Evolutionary conservation across 2,329 filamentous ascomycete genomes (phyloP), one percentile per base, ranked within the genome.

Genomic region (Penicillium sp.): DNA sequence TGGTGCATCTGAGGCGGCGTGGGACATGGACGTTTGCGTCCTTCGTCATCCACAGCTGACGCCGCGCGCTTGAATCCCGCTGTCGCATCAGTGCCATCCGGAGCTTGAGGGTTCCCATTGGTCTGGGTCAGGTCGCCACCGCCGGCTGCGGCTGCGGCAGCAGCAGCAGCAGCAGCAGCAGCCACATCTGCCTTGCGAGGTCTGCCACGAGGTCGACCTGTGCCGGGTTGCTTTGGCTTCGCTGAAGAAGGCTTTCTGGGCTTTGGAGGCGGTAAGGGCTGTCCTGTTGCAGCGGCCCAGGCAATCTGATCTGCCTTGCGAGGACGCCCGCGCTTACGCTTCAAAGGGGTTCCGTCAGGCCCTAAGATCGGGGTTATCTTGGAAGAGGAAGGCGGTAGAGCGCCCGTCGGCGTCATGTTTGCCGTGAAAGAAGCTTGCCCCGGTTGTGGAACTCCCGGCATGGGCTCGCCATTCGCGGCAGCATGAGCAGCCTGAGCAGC

Each of bases 101-200:
- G 38, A 1, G 45, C 16, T 9, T 61, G 58, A 8, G 51, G n/a
- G 21, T 55, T 48, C 14, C 24, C 55, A 0, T 61, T 55, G 9
- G 31, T 49, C 22, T 57, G 55, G 11, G 22, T 42, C 16, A 60
- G 57, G 14, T 63, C 66, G 5, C 61, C 66, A 4, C 61, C 60
- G 39, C 49, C 55, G 8, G 57, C 57, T 2, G 65, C 63, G 8
- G 58, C 66, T 0, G 66, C 68, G 0, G 57, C 64, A 5, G 62
- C 57, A n/a, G 64, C 64, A 1, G 59, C 64, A 4, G 64, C 67
- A 0, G 62, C 57, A 31, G 63, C 48, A 16, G 66, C 62, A 4
- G 68, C 68, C 24, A 71, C 59, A 57, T 71, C 69, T 2, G 63
- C 67, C 54, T 72, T 72, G 6, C 67, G 67, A 48, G 69, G 69